These are phyloP conservation scores for Fusarium coicis DNA, from an alignment of 2,329 filamentous ascomycete genomes.

Conservation along the genomic window DNA sequence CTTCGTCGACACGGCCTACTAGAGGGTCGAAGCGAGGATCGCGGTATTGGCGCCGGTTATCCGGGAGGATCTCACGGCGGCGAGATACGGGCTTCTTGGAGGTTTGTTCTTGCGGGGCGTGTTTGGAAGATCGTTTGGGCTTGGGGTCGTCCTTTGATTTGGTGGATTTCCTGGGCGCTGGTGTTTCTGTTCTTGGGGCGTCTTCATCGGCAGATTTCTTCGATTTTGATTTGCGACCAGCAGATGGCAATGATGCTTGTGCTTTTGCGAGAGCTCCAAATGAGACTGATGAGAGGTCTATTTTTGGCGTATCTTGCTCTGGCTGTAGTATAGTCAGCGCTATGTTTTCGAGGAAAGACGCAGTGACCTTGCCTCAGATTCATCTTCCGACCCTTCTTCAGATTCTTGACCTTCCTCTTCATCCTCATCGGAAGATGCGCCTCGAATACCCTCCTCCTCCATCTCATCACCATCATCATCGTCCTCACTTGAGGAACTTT, in stretches of 20 bases:
- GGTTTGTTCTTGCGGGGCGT: conserved; percentile 85
- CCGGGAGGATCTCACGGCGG: conserved; percentile 75
- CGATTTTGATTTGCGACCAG: conserved; percentile 43
- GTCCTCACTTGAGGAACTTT: conserved; percentile 42
- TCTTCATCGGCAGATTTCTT: conserved; percentile 39
- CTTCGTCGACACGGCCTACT: conserved; percentile 62
- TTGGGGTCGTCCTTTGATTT: conserved; percentile 46
- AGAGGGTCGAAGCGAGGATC: conserved; percentile 90
- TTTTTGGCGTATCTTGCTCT: conserved; percentile 47
- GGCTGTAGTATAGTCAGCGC: conserved; percentile 33
- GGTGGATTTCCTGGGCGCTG: conserved; percentile 48
- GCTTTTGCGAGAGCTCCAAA: conserved; percentile 93
- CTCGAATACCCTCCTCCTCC: conserved; percentile 44
- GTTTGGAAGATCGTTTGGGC: conserved; percentile 73
- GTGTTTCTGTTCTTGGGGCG: conserved; percentile 42
- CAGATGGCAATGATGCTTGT: conserved; percentile 71
- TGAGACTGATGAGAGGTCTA: conserved; percentile 72
- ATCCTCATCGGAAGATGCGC: conserved; percentile 26
- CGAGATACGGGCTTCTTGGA: conserved; percentile 87
- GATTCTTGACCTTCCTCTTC: conserved; percentile 33
- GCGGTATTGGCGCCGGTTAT: conserved; percentile 69
- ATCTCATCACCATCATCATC: conserved; percentile 46
- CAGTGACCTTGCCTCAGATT: conserved; percentile 40
- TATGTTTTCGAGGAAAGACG: not conserved
- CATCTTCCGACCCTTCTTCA: conserved; percentile 42